Percentiles rank a stretch among this genome's conserved stretches.
These are phyloP conservation scores for Colletotrichum navitas DNA, from an alignment of 2,329 filamentous ascomycete species.

Conservation along the genomic window DNA sequence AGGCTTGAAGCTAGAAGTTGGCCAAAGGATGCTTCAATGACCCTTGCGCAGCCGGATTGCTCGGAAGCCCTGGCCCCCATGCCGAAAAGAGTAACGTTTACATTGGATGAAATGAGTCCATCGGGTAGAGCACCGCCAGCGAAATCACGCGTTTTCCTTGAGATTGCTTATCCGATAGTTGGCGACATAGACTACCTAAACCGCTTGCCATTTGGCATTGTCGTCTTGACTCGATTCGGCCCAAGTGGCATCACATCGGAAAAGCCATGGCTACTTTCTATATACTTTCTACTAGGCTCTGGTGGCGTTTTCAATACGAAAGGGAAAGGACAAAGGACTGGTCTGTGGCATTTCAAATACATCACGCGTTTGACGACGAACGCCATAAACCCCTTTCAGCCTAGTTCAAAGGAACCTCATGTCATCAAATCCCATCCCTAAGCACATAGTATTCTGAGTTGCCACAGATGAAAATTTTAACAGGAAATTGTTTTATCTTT, in stretches of 20 bases:
- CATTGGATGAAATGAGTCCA: too few species aligned
- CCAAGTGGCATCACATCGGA: too few species aligned
- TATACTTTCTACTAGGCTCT: too few species aligned
- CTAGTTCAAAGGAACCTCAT: not conserved
- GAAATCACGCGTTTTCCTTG: not conserved
- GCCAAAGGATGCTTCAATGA: too few species aligned
- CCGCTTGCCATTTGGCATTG: too few species aligned
- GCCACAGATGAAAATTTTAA: not conserved
- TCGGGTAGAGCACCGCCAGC: too few species aligned
- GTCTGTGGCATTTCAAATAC: not conserved
- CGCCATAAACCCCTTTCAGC: not conserved
- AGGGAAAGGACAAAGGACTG: not conserved
- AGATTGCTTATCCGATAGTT: not conserved
- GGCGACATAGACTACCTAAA: too few species aligned
- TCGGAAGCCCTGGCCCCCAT: not conserved
- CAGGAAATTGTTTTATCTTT: not conserved
- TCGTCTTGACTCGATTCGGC: not conserved
- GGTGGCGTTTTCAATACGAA: too few species aligned
- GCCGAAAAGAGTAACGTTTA: not conserved
- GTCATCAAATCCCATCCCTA: not conserved
- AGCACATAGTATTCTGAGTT: not conserved
- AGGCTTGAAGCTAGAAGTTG: not conserved
- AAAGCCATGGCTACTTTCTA: too few species aligned
- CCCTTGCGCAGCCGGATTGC: not conserved
- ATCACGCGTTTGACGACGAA: not conserved